These are phyloP conservation scores for Ustilago shanxiensis DNA, from an alignment of 1,284 basidiomycete genomes.

Conservation along the genomic window DNA sequence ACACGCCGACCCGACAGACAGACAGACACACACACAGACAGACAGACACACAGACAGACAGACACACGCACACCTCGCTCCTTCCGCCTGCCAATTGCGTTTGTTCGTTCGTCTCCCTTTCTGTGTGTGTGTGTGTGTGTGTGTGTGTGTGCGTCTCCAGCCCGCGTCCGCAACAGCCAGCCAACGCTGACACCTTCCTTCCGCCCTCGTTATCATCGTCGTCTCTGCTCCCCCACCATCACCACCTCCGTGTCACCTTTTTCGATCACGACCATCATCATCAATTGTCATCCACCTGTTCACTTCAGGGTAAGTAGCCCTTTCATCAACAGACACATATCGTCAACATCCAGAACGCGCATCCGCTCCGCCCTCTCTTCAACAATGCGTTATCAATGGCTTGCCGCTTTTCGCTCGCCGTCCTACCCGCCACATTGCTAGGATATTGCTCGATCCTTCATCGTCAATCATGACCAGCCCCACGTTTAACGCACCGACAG, in stretches of 20 bases:
- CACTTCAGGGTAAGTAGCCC: conserved; percentile 36
- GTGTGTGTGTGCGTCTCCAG: not conserved
- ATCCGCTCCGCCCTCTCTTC: conserved; percentile 2
- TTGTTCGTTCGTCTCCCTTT: conserved; percentile 5
- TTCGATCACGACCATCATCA: conserved; percentile 27
- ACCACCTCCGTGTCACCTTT: conserved; percentile 31
- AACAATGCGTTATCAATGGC: not conserved
- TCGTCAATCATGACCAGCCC: not conserved
- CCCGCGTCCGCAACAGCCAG: conserved; percentile 1
- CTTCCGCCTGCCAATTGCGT: not conserved
- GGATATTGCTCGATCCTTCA: not conserved
- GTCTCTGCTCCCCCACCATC: conserved; percentile 24
- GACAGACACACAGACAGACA: too few relatives aligned
- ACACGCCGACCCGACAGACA: too few relatives aligned
- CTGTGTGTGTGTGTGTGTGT: not conserved
- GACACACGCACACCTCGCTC: not conserved
- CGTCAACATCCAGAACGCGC: conserved; percentile 26
- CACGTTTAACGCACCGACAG: not conserved
- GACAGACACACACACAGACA: not conserved
- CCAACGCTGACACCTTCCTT: conserved; percentile 23
- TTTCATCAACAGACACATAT: not conserved
- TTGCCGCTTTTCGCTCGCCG: not conserved
- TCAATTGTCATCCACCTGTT: conserved; percentile 36
- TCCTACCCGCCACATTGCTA: conserved; percentile 10
- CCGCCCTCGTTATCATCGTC: conserved; percentile 24